Evolutionary conservation across 2,329 filamentous ascomycete species (phyloP), one percentile per base, ranked within the genome.

Genomic region (Basipetospora sp.): DNA sequence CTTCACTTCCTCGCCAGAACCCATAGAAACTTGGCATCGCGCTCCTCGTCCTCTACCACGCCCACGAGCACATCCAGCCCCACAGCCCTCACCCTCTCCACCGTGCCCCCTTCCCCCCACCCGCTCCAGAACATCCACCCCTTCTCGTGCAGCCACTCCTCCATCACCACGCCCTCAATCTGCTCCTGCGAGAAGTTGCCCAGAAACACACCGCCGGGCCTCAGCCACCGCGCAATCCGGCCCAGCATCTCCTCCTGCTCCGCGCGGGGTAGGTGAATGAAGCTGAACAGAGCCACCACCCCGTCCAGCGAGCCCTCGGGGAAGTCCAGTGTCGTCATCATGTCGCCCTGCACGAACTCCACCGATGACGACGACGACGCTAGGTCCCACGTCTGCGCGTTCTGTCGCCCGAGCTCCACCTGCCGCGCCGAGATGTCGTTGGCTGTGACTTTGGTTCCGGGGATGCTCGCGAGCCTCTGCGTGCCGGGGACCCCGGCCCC

Each of bases 201-300:
- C 18, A 75, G 57, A 16, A 74, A 43, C 27, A 53, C 54, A 1
- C 69, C 70, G 0, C 65, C 67, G 0, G 64, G 63, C 44, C 59
- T 64, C 27, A 75, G 47, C 71, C 69, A 75, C 5, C 28, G 31
- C 1, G 42, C 45, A 15, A 71, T 59, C 27, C 59, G 56, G n/a
- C 37, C 27, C 16, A 74, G 44, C 40, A 74, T 55, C 16, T 50
- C 49, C 1, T 44, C 50, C 50, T 74, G 70, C 47, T 74, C 67
- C 2, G 52, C 51, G 5, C 60, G 57, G 2, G 69, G 67, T 4
- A 75, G 57, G 44, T 74, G 71, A 36, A 72, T 64, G 36, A 75
- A 49, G 25, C 63, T 69, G 50, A 71, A 74, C 45, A 74, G 62
- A 0, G 53, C 69, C 1, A 67, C 45, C 2, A 71, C 58, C 4